Percentiles rank a stretch among this genome's conserved stretches.
These are phyloP conservation scores for Myxozyma mucilagina DNA, from an alignment of 805 yeast genomes.

Conservation along the genomic window DNA sequence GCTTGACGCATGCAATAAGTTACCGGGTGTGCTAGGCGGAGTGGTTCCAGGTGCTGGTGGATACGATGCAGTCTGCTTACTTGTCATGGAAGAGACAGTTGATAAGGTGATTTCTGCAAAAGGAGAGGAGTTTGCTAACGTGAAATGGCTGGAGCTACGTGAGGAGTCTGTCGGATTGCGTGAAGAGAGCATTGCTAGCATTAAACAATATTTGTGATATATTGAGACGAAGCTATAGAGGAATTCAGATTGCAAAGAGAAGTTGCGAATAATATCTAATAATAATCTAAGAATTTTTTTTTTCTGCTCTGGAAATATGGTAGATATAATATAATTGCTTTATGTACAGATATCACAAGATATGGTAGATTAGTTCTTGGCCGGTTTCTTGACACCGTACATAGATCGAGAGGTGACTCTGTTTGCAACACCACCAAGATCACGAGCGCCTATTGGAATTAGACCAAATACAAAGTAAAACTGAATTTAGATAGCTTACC, in stretches of 20 bases:
- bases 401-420: slow-evolving; percentile 86
- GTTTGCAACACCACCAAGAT: slow-evolving; percentile 92
- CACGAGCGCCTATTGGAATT: slow-evolving; percentile 52
- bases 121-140: slow-evolving; percentile 36
- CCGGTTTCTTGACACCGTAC: slow-evolving; percentile 59
- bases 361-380: slow-evolving; percentile 3
- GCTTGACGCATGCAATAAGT: slow-evolving; percentile 55
- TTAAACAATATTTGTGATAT: slow-evolving; percentile 13
- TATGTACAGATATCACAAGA: neutral
- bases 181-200: slow-evolving; percentile 15
- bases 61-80: slow-evolving; percentile 81
- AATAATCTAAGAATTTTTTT: neutral
- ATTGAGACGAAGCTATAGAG: no score
- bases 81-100: slow-evolving; percentile 47
- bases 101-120: neutral
- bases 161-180: slow-evolving; percentile 46
- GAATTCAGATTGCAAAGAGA: neutral
- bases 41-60: slow-evolving; percentile 99
- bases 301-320: neutral
- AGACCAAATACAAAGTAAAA: neutral
- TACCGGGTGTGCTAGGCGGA: slow-evolving; percentile 87
- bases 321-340: neutral
- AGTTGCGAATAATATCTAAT: neutral
- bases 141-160: slow-evolving; percentile 48
- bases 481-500: slow-evolving; percentile 49